These are phyloP conservation scores for Phalaenopsis aphrodite DNA, from an alignment of 106 monocot species.

Conservation along the genomic window DNA sequence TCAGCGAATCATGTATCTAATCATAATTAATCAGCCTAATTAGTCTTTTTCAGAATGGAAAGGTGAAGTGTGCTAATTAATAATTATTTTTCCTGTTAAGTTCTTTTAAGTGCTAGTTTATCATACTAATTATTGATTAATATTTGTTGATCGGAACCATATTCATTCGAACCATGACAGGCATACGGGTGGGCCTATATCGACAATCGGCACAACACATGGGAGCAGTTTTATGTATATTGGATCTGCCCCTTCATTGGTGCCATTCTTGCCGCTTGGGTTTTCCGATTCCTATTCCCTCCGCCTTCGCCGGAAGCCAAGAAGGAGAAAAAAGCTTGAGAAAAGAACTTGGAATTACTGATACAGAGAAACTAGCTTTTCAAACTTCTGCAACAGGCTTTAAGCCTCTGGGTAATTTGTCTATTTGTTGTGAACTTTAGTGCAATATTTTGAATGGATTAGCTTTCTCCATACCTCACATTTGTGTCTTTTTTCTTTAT, in stretches of 20 bases:
- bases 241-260: conserved; percentile 21
- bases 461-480: too few species aligned
- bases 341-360: not conserved
- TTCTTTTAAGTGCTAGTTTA: not conserved
- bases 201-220: conserved; percentile 7
- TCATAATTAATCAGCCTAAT: too few species aligned
- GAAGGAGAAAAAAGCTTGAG: conserved; percentile 15
- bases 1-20: too few species aligned
- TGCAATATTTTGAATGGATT: not conserved
- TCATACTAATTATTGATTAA: not conserved
- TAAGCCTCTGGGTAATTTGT: not conserved
- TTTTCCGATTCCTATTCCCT: conserved; percentile 8
- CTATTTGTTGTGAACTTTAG: not conserved
- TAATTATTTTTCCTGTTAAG: not conserved
- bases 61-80: not conserved
- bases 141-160: not conserved
- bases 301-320: conserved; percentile 6
- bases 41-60: too few species aligned
- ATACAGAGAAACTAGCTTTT: not conserved
- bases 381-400: not conserved
- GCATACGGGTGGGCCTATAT: conserved; percentile 9
- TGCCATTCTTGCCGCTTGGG: conserved; percentile 17
- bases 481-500: too few species aligned
- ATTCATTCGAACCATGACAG: not conserved
- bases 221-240: conserved; percentile 20